Evolutionary conservation across 768 basidiomycete species (phyloP), one percentile per base, ranked within the genome.

Genomic region (Saitozyma podzolica): DNA sequence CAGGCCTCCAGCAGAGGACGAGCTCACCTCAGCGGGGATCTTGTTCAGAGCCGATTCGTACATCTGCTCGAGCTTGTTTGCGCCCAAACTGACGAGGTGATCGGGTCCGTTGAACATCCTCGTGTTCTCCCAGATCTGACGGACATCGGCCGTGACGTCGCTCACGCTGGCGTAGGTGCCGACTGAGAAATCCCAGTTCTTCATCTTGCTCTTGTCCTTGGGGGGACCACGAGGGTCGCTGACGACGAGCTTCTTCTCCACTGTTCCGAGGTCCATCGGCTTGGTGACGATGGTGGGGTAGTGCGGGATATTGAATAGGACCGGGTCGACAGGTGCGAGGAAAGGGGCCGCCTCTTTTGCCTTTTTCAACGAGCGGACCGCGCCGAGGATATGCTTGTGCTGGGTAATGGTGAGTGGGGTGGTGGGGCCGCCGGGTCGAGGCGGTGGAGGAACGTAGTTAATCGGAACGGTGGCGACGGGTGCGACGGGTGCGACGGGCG

Each of bases 181-280:
- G 61, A 77, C 73, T 68, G 68, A 73, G 40, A 52, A 56, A 54
- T 72, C 76, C 66, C 68, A 68, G 60, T 77, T 67, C 48, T 47
- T 52, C 66, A 69, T 60, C 63, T 69, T 67, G 56, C 64, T 73
- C 64, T 76, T 75, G 48, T 75, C 74, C 58, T 76, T 77, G 10
- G 71, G 70, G 11, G 70, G 89, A 74, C 91, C 92, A 56, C 81
- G 70, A 2, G 89, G 88, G 72, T 91, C 94, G 13, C 91, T 91
- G 0, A 89, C 86, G 41, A 68, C 57, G 49, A 98, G 83, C 81
- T 97, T 96, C 72, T 86, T 86, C 80, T 98, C 95, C 62, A 97
- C 86, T 50, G 95, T 96, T 3, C 87, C 84, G 51, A 99, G 84
- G 77, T 98, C 96, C 91, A 97, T 97, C 0, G 96, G 96, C 37